Conservation (phyloP, 805 yeast genomes). For the Metschnikowia kunwiensis region DNA sequence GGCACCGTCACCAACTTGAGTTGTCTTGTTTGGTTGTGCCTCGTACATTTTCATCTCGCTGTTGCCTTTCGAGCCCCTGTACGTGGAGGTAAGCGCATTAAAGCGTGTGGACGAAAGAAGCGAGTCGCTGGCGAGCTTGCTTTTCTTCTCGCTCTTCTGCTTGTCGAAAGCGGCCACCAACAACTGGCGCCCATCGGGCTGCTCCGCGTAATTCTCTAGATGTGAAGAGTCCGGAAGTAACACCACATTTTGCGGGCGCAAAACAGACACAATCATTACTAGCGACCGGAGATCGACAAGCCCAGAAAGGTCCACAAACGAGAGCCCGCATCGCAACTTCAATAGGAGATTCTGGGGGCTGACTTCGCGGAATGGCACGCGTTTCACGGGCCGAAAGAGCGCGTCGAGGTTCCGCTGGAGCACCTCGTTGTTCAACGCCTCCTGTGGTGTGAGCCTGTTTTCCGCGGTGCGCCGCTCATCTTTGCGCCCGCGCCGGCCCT, state of each 20-base stretch:
- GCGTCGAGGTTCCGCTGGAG: constrained; percentile 46
- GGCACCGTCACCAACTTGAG: constrained; percentile 52
- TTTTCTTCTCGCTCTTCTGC: constrained; percentile 28
- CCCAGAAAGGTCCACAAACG: constrained; percentile 80
- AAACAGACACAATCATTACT: constrained; percentile 67
- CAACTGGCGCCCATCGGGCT: constrained; percentile 27
- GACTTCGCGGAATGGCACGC: constrained; percentile 29
- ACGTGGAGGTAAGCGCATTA: constrained; percentile 6
- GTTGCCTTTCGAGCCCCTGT: constrained; percentile 12
- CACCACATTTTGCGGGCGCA: constrained; percentile 74
- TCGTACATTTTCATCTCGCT: constrained; percentile 30
- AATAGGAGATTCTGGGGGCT: constrained; percentile 25
- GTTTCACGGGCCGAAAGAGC: constrained; percentile 48
- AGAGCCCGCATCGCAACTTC: constrained; percentile 63
- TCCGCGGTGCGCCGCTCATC: constrained; percentile 14
- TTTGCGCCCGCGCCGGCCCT: constrained; percentile 7
- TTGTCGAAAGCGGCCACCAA: constrained; percentile 30
- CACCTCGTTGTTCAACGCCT: constrained; percentile 38
- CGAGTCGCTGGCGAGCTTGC: constrained; percentile 14
- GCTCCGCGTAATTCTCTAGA: constrained; percentile 16
- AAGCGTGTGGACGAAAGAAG: constrained; percentile 8
- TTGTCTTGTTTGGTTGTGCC: constrained; percentile 35
- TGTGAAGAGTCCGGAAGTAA: constrained; percentile 47
- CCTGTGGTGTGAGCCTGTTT: constrained; percentile 42
- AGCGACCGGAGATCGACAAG: constrained; percentile 81